phyloP scores from a whole-genome alignment of 2,329 filamentous ascomycete genomes.

The Aspergillus sp. region DNA sequence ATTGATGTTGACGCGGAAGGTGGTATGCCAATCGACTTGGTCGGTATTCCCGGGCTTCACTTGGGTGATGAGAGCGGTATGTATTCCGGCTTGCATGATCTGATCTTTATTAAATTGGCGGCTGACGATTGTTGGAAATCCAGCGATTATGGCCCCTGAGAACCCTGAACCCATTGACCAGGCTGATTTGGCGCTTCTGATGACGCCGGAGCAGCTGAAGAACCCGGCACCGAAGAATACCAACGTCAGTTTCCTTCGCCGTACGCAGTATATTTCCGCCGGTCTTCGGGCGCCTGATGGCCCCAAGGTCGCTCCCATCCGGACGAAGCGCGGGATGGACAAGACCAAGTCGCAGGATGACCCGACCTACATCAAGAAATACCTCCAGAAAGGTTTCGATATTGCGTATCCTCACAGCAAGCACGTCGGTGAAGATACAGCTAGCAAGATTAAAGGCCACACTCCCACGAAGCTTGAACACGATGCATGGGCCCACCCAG shows the following conservation, averaged over 20 bases:
- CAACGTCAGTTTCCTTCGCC: constrained; percentile 87
- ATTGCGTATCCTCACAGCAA: constrained; percentile 64
- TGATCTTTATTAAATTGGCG: constrained; percentile 18
- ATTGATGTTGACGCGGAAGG: constrained; percentile 97
- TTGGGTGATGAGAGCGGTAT: constrained; percentile 91
- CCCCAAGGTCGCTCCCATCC: constrained; percentile 28
- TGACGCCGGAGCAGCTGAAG: constrained; percentile 79
- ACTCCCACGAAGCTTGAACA: constrained; percentile 56
- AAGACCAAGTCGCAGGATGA: constrained; percentile 54
- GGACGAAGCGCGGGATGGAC: constrained; percentile 29
- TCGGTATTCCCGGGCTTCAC: constrained; percentile 92
- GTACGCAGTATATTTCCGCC: constrained; percentile 83
- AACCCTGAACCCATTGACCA: constrained; percentile 73
- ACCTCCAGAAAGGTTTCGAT: constrained; percentile 65
- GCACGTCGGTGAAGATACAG: constrained; percentile 59
- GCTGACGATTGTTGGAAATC: constrained; percentile 26
- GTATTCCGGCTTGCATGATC: constrained; percentile 23
- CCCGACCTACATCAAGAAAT: constrained; percentile 61
- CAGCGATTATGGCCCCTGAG: constrained; percentile 80
- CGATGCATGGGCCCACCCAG: constrained; percentile 61
- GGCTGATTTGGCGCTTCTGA: constrained; percentile 79
- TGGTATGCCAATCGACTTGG: constrained; percentile 93
- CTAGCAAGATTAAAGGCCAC: constrained; percentile 56
- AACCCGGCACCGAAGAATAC: constrained; percentile 76
- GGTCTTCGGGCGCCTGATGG: constrained; percentile 39